Percentiles rank a stretch among this genome's conserved stretches.
Evolutionary conservation across 108 stramenopile species (phyloP).

Genomic region (Cyclotella cryptica): DNA sequence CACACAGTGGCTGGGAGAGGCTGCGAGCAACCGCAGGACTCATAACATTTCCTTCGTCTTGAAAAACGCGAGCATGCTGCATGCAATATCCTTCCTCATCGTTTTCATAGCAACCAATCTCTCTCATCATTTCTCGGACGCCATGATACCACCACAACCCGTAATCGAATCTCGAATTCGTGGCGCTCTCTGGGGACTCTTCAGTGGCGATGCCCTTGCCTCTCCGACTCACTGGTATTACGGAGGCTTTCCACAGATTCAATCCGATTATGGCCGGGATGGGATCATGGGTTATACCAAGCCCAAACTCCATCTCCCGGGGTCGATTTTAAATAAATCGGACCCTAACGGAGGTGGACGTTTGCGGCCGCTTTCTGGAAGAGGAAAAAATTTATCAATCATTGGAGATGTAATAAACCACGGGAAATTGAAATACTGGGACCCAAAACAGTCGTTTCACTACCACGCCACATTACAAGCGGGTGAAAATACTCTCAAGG

Average conservation of each 20-base stretch:
- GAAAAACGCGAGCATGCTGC: no score
- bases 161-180: conserved; percentile 52
- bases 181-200: conserved; percentile 62
- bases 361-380: conserved; percentile 5
- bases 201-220: conserved; percentile 84
- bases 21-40: no score
- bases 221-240: conserved; percentile 91
- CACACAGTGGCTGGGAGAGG: no score
- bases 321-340: conserved; percentile 84
- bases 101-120: not conserved
- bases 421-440: conserved; percentile 83
- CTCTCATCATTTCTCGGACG: not conserved
- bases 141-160: not conserved
- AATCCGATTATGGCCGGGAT: conserved; percentile 64
- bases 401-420: conserved; percentile 92
- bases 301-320: conserved; percentile 60
- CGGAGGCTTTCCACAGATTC: conserved; percentile 73
- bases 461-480: conserved; percentile 83
- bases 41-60: no score
- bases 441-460: conserved; percentile 71
- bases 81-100: conserved; percentile 6
- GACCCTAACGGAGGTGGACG: conserved; percentile 90
- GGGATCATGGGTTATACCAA: conserved; percentile 68
- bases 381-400: conserved; percentile 49
- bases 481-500: conserved; percentile 90